Conservation (phyloP, 306 rosid species). For the Quercus mongolica region DNA sequence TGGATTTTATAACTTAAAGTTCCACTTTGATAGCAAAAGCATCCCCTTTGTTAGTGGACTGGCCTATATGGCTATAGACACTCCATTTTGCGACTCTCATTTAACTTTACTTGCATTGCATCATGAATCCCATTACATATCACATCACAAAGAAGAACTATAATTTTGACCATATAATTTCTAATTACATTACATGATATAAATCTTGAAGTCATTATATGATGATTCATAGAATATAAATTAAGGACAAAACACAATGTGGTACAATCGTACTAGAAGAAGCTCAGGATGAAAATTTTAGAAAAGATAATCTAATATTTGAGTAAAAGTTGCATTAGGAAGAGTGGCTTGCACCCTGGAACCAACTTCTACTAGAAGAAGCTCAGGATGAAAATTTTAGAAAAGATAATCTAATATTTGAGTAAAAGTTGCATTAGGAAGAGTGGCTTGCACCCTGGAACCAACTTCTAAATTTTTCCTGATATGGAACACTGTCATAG, state of each 20-base stretch:
- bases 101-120: too few relatives aligned
- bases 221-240: background rate
- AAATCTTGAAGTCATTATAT: too few relatives aligned
- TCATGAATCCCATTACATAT: too few relatives aligned
- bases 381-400: background rate
- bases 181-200: too few relatives aligned
- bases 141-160: too few relatives aligned
- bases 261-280: background rate
- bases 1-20: too few relatives aligned
- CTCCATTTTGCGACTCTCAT: too few relatives aligned
- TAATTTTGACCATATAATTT: too few relatives aligned
- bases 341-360: background rate
- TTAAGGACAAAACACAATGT: background rate
- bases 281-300: background rate
- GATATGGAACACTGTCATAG: too few relatives aligned
- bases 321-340: background rate
- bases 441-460: background rate
- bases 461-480: background rate
- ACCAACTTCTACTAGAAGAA: background rate
- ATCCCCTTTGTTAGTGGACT: rapidly evolving
- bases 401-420: background rate
- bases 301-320: background rate
- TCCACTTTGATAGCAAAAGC: too few relatives aligned
- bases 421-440: background rate
- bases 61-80: too few relatives aligned